Conservation (phyloP, 2,329 filamentous ascomycete species). For the Fusarium paranaense region DNA sequence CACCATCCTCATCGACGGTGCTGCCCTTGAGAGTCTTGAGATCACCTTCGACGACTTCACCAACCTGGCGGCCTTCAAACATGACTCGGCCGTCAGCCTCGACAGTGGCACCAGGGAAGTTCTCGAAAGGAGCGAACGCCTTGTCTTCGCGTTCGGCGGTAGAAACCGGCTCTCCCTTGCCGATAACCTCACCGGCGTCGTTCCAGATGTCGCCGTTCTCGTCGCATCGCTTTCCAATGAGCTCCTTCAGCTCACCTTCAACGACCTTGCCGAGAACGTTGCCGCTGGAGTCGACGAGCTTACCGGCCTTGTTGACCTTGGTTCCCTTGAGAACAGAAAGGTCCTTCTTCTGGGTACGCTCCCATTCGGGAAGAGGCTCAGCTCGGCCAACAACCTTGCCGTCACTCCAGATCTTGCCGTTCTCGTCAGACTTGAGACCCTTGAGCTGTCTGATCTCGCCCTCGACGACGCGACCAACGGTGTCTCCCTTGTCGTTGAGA, state of each 20-base stretch:
- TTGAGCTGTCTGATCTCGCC: conserved; percentile 73
- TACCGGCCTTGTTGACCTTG: conserved; percentile 70
- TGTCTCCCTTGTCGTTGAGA: conserved; percentile 62
- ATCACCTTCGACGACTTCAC: conserved; percentile 73
- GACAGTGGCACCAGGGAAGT: conserved; percentile 66
- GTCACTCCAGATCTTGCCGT: conserved; percentile 75
- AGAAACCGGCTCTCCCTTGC: conserved; percentile 71
- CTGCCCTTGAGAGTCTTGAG: conserved; percentile 72
- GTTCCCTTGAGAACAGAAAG: conserved; percentile 63
- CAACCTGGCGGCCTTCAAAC: conserved; percentile 66
- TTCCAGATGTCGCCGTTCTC: conserved; percentile 78
- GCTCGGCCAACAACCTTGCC: conserved; percentile 75
- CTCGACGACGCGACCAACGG: conserved; percentile 71
- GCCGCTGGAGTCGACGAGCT: conserved; percentile 65
- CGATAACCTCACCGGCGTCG: conserved; percentile 75
- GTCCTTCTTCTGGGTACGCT: conserved; percentile 56
- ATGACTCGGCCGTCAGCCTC: conserved; percentile 65
- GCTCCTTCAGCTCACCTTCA: conserved; percentile 72
- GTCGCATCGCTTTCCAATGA: conserved; percentile 73
- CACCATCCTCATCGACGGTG: conserved; percentile 75
- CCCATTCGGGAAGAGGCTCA: conserved; percentile 69
- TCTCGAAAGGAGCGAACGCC: conserved; percentile 66
- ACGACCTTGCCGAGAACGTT: conserved; percentile 70
- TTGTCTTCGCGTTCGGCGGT: conserved; percentile 63
- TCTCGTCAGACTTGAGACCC: conserved; percentile 74